Evolutionary conservation across 257 asterid species (phyloP).

Genomic region (Mentha longifolia): DNA sequence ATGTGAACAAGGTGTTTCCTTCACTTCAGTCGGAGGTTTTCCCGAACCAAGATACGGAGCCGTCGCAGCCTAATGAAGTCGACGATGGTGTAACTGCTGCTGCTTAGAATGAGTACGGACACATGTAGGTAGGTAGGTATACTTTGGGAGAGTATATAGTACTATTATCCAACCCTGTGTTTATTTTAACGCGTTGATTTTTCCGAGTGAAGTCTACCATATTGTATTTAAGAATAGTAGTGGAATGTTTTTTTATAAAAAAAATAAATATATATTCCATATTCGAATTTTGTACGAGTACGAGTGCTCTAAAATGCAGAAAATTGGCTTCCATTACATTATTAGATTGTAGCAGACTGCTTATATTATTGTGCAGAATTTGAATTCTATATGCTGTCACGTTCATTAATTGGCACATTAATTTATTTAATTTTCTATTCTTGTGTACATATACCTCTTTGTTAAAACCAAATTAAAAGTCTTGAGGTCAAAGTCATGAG

Average conservation of each 20-base stretch:
- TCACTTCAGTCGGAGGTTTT: conserved; percentile 74
- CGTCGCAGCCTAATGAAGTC: conserved; percentile 32
- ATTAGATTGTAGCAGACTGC: conserved; percentile 30
- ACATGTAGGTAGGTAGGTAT: conserved; percentile 8
- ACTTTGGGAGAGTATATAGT: background rate
- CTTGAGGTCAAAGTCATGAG: too few relatives aligned
- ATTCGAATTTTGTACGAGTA: conserved; percentile 24
- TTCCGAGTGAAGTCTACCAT: conserved; percentile 24
- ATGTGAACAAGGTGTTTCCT: conserved; percentile 78
- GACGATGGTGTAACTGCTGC: conserved; percentile 37
- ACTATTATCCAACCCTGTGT: conserved; percentile 17
- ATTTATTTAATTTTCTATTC: background rate
- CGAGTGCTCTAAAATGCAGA: background rate
- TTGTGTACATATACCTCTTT: background rate
- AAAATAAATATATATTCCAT: too few relatives aligned
- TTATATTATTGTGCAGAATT: conserved; percentile 51
- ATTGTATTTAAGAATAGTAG: conserved; percentile 32
- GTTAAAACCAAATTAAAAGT: too few relatives aligned
- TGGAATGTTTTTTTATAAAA: background rate
- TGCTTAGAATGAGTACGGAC: conserved; percentile 31
- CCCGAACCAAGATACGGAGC: conserved; percentile 58
- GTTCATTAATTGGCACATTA: too few relatives aligned
- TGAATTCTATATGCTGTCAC: conserved; percentile 29
- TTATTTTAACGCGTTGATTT: conserved; percentile 5
- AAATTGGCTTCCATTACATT: conserved; percentile 7